phyloP scores from a whole-genome alignment of 2,329 filamentous ascomycete species.

The Dactylellina sp. region DNA sequence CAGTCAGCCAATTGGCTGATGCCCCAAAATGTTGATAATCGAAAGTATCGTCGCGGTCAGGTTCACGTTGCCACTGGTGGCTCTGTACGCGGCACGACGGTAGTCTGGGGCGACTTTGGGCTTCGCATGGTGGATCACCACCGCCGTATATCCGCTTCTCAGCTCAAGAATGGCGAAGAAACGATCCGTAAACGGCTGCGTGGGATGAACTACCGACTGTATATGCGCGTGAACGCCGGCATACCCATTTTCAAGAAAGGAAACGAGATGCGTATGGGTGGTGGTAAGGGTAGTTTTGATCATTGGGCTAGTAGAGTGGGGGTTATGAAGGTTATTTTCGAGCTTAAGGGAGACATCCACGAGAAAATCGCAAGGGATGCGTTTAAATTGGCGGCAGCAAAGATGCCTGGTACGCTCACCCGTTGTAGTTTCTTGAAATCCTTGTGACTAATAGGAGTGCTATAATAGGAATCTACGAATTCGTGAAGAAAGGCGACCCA shows the following conservation, averaged over 20 bases:
- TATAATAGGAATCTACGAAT: slow-evolving; percentile 80
- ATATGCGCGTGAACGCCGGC: slow-evolving; percentile 90
- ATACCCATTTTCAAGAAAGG: slow-evolving; percentile 95
- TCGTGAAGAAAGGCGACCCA: slow-evolving; percentile 90
- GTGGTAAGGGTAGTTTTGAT: slow-evolving; percentile 97
- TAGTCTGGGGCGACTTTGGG: slow-evolving; percentile 96
- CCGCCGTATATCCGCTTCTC: slow-evolving; percentile 84
- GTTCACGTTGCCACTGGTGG: slow-evolving; percentile 90
- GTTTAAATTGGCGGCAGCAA: slow-evolving; percentile 91
- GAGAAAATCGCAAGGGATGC: slow-evolving; percentile 95
- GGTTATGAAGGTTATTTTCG: slow-evolving; percentile 91
- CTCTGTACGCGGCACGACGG: slow-evolving; percentile 89
- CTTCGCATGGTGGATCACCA: slow-evolving; percentile 94
- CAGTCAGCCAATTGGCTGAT: slow-evolving; percentile 46
- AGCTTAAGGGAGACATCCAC: slow-evolving; percentile 90
- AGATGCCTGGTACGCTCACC: slow-evolving; percentile 78
- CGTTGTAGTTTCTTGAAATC: background rate
- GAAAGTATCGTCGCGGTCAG: slow-evolving; percentile 68
- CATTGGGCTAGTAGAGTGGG: slow-evolving; percentile 92
- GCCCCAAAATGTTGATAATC: slow-evolving; percentile 43
- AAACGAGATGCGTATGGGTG: slow-evolving; percentile 98
- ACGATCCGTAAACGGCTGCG: slow-evolving; percentile 89
- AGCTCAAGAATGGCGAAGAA: slow-evolving; percentile 90
- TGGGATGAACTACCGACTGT: slow-evolving; percentile 91
- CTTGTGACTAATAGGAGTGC: slow-evolving; percentile 1